phyloP scores from a whole-genome alignment of 305 asterid species.

The Striga hermonthica region DNA sequence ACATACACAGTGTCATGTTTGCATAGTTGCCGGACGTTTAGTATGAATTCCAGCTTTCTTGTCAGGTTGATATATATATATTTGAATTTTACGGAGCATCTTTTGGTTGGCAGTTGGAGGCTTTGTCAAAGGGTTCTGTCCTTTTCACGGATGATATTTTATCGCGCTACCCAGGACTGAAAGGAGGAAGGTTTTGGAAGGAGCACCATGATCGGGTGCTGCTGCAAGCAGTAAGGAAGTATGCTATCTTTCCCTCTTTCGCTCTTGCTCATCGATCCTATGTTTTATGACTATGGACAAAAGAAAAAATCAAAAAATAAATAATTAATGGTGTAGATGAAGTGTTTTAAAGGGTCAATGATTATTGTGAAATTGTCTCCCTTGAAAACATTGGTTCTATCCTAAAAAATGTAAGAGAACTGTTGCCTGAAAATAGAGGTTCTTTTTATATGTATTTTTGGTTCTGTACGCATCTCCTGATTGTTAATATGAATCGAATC shows the following conservation, averaged over 20 bases:
- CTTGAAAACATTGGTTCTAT: slow-evolving; percentile 8
- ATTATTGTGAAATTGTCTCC: slow-evolving; percentile 16
- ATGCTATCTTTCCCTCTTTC: slow-evolving; percentile 28
- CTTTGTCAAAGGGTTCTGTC: slow-evolving; percentile 44
- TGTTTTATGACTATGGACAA: slow-evolving; percentile 23
- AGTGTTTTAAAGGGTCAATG: slow-evolving; percentile 7
- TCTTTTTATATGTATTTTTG: too few species aligned
- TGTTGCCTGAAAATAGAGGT: slow-evolving; percentile 10
- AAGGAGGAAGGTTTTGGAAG: slow-evolving; percentile 87
- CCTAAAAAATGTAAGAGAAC: slow-evolving; percentile 28
- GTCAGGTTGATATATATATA: slow-evolving; percentile 25
- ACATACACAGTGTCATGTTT: slow-evolving; percentile 19
- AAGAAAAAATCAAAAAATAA: slow-evolving; percentile 17
- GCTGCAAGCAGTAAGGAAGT: slow-evolving; percentile 86
- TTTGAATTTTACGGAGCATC: slow-evolving; percentile 27
- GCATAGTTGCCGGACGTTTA: slow-evolving; percentile 23
- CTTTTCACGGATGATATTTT: slow-evolving; percentile 70
- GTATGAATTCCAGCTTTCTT: slow-evolving; percentile 12
- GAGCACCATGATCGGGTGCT: slow-evolving; percentile 76
- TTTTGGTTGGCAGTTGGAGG: slow-evolving; percentile 59
- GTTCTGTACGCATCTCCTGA: too few species aligned
- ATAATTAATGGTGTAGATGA: slow-evolving; percentile 15
- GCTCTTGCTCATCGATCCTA: slow-evolving; percentile 19
- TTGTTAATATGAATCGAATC: too few species aligned
- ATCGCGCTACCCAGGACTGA: slow-evolving; percentile 71